A percentile compares a stretch with the other conserved stretches of the same genome.
Conservation (phyloP, 2,329 filamentous ascomycete genomes). For the Colletotrichum scovillei region DNA sequence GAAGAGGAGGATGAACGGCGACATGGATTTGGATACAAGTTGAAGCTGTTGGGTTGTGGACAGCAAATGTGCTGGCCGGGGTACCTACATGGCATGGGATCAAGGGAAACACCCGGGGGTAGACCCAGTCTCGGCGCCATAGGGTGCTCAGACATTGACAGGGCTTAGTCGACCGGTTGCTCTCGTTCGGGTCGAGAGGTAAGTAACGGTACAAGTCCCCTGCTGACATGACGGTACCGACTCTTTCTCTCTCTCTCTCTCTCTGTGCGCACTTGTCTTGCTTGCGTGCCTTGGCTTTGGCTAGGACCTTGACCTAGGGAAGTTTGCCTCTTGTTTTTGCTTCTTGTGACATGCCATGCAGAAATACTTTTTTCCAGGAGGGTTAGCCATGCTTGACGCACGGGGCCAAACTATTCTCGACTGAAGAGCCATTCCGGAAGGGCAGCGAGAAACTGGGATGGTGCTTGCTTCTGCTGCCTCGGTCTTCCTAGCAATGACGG, state of each 20-base stretch:
- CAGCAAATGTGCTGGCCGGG: conserved; percentile 31
- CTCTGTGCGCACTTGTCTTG: not conserved
- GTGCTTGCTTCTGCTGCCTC: conserved; percentile 12
- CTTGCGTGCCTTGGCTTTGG: conserved; percentile 25
- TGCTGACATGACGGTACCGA: conserved; percentile 22
- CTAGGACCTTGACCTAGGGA: conserved; percentile 24
- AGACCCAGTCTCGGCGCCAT: conserved; percentile 28
- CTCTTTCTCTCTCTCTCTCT: conserved; percentile 6
- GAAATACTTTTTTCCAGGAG: conserved; percentile 10
- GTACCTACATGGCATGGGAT: conserved; percentile 11
- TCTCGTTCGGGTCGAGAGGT: conserved; percentile 22
- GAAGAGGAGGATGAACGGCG: conserved; percentile 31
- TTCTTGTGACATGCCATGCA: conserved; percentile 20
- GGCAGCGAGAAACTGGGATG: conserved; percentile 16
- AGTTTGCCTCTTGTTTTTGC: conserved; percentile 26
- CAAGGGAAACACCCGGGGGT: conserved; percentile 29
- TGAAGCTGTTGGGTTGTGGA: conserved; percentile 34
- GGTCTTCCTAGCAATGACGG: conserved; percentile 23
- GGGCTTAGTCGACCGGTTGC: conserved; percentile 33
- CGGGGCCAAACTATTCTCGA: conserved; percentile 21
- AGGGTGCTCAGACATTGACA: conserved; percentile 36
- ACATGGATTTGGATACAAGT: conserved; percentile 30
- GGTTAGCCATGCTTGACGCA: conserved; percentile 29
- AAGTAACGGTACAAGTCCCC: conserved; percentile 33
- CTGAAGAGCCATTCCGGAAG: conserved; percentile 17